phyloP scores from a whole-genome alignment of 495 filamentous ascomycete species.

The Extremus antarcticus region DNA sequence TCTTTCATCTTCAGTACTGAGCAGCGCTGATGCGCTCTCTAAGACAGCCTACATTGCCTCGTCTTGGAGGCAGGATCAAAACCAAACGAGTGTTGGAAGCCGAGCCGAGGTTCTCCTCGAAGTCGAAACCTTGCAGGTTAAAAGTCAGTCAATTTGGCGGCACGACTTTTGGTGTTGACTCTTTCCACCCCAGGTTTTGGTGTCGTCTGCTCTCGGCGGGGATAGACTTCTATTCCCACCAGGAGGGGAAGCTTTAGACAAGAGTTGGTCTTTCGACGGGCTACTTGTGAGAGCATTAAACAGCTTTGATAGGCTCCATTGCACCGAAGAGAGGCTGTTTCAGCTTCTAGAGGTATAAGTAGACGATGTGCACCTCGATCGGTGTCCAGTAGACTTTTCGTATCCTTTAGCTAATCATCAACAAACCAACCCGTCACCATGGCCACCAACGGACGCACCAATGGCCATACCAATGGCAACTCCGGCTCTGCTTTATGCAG shows the following conservation, averaged over 20 bases:
- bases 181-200: too few relatives aligned
- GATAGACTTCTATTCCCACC: too few relatives aligned
- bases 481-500: constrained; percentile 12
- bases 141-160: not conserved
- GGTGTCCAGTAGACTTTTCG: too few relatives aligned
- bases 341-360: too few relatives aligned
- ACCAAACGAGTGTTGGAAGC: not conserved
- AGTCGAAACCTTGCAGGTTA: not conserved
- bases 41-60: not conserved
- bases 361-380: too few relatives aligned
- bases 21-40: not conserved
- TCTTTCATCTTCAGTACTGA: not conserved
- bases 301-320: not conserved
- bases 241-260: not conserved
- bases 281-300: too few relatives aligned
- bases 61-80: not conserved
- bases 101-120: not conserved
- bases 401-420: too few relatives aligned
- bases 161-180: not conserved
- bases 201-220: too few relatives aligned
- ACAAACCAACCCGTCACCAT: not conserved
- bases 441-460: not conserved
- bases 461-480: not conserved
- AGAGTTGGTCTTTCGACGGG: not conserved
- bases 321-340: not conserved